A percentile compares a stretch with the other conserved stretches of the same genome.
phyloP scores from a whole-genome alignment of 495 filamentous ascomycete genomes.

The Hypoxylon cercidicola region DNA sequence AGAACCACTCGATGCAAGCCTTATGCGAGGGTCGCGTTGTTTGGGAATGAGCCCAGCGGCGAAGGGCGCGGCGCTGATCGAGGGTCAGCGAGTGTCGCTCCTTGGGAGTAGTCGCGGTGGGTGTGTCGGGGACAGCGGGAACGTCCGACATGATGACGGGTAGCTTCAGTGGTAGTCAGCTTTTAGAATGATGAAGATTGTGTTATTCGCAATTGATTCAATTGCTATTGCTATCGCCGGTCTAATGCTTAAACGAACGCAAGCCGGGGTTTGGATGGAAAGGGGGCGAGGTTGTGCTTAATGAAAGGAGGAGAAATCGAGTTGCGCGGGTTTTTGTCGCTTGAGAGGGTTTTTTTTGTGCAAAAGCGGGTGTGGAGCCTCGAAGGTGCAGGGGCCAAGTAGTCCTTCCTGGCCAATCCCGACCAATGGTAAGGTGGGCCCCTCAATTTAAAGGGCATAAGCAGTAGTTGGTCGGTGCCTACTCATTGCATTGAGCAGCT shows the following conservation, averaged over 20 bases:
- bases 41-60: constrained; percentile 62
- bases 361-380: constrained; percentile 1
- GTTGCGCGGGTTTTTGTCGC: constrained; percentile 40
- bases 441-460: constrained; percentile 37
- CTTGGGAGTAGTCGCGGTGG: constrained; percentile 41
- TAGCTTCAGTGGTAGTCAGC: constrained; percentile 20
- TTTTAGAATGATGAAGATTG: constrained; percentile 15
- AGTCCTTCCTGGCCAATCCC: background rate
- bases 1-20: constrained; percentile 65
- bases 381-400: constrained; percentile 26
- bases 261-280: constrained; percentile 47
- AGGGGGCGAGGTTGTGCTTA: constrained; percentile 50
- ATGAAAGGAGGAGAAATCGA: constrained; percentile 46
- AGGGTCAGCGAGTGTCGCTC: constrained; percentile 64
- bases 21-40: constrained; percentile 60
- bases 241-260: constrained; percentile 51
- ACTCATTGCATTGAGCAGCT: constrained; percentile 46
- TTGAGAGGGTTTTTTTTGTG: constrained; percentile 35
- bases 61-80: constrained; percentile 63
- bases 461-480: constrained; percentile 39
- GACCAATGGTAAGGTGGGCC: constrained; percentile 16
- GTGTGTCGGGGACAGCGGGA: constrained; percentile 38
- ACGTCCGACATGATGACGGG: constrained; percentile 43
- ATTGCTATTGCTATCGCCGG: constrained; percentile 37
- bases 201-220: constrained; percentile 43